These are phyloP conservation scores for Penicillium paxilli DNA, from an alignment of 495 filamentous ascomycete species.

Conservation along the genomic window DNA sequence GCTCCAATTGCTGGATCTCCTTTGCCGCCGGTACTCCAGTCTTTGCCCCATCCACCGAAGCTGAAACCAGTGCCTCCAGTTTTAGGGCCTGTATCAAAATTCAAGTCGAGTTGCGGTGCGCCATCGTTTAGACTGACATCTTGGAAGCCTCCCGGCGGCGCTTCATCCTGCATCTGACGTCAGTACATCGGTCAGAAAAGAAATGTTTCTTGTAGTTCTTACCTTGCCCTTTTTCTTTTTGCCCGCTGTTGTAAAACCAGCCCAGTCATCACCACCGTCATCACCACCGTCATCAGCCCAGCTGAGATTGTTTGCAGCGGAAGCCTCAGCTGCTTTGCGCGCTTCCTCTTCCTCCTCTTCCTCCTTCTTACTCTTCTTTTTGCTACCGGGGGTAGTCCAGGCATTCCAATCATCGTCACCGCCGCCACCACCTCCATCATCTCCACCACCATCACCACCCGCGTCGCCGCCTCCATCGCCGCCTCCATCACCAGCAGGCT, in stretches of 20 bases:
- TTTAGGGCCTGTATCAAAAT: slow-evolving; percentile 38
- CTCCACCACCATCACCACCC: slow-evolving; percentile 34
- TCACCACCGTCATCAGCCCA: slow-evolving; percentile 43
- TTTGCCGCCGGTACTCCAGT: slow-evolving; percentile 36
- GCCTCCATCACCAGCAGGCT: slow-evolving; percentile 23
- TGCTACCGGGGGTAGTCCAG: slow-evolving; percentile 41
- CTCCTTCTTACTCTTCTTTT: slow-evolving; percentile 42
- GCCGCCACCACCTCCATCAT: slow-evolving; percentile 32
- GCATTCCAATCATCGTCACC: slow-evolving; percentile 39
- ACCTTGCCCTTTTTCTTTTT: slow-evolving; percentile 57
- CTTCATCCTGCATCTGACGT: slow-evolving; percentile 20
- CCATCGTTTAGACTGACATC: slow-evolving; percentile 45
- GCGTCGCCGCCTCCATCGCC: slow-evolving; percentile 36
- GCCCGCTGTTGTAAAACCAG: slow-evolving; percentile 28
- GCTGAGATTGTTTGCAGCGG: slow-evolving; percentile 38
- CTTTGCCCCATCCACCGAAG: slow-evolving; percentile 48
- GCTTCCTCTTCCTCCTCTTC: slow-evolving; percentile 40
- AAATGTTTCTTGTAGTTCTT: slow-evolving; percentile 2
- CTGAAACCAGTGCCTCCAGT: slow-evolving; percentile 35
- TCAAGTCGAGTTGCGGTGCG: slow-evolving; percentile 47
- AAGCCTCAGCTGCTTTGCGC: slow-evolving; percentile 33
- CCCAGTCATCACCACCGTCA: slow-evolving; percentile 38
- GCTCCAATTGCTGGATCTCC: slow-evolving; percentile 34
- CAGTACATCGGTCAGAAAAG: background rate
- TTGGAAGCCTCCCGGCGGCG: slow-evolving; percentile 39